Evolutionary conservation across 169 alveolate species (phyloP).

Genomic region (Theileria annulata): DNA sequence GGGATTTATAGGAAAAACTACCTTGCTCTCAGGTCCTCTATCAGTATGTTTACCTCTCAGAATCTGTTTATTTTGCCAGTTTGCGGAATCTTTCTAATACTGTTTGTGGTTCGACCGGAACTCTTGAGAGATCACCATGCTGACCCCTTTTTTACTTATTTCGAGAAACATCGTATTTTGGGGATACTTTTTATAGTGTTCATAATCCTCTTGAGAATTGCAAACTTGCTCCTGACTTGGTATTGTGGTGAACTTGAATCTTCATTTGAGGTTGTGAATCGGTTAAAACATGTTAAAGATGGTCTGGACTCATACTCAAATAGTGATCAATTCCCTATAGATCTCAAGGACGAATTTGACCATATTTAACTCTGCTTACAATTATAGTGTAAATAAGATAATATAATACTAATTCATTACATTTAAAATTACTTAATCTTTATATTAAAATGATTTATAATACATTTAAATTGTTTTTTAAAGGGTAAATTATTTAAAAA

Average conservation of each 20-base stretch:
- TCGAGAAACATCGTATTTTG: conserved; percentile 1
- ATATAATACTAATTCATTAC: neutral
- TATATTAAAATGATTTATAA: neutral
- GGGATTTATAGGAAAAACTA: conserved; percentile 3
- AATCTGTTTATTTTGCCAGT: neutral
- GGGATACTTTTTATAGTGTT: conserved; percentile 1
- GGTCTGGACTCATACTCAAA: neutral
- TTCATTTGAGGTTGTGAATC: conserved; percentile 8
- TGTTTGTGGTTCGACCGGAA: neutral
- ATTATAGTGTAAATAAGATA: neutral
- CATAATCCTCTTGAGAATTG: neutral
- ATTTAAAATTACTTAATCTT: neutral
- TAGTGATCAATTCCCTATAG: conserved; percentile 12
- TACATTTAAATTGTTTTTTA: neutral
- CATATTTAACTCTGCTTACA: neutral
- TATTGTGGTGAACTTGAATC: conserved; percentile 15
- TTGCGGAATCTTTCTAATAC: neutral
- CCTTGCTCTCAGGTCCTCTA: conserved; percentile 16
- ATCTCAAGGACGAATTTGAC: conserved; percentile 17
- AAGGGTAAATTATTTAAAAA: neutral
- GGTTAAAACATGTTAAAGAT: neutral
- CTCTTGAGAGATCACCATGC: conserved; percentile 12
- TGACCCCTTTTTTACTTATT: neutral
- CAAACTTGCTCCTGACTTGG: conserved; percentile 16
- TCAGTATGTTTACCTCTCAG: conserved; percentile 4